Evolutionary conservation across 345 rosid genomes (phyloP), one percentile per base, ranked within the genome.

Genomic region (Eucalyptus polybractea): DNA sequence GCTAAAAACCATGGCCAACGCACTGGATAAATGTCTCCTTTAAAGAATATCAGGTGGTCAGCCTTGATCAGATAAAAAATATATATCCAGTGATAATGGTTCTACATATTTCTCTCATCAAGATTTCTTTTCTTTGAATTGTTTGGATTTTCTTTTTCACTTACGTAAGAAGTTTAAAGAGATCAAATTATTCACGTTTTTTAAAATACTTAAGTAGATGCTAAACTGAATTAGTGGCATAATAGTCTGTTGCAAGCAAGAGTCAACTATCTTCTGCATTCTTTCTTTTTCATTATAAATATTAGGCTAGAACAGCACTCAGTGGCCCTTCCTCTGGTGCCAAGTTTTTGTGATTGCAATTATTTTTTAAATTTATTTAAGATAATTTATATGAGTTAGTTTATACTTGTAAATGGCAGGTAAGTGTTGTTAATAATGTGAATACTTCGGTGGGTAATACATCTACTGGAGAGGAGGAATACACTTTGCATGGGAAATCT

Each of bases 391-490:
- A 86, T 6, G 7, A 49, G 13, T 53, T 24, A 29, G 80, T 87
- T 42, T 37, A 44, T 89, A 51, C 89, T 87, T 67, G 44, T 92
- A 88, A 50, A 53, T 67, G 86, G 31, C 90, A 97, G 99, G 98
- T 92, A 89, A 97, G 98, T 94, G 91, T 97, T 86, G 91, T 97
- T 95, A 97, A 97, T 89, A 97, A 97, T 91, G 95, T 97, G 87
- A 97, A 97, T 90, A 91, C 98, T 88, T 97, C 99, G 8, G 92
- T 97, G 58, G 99, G 99, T 85, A 97, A 97, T 92, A 97, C 99
- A 69, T 95, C 99, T 40, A 93, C 94, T n/a, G 99, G 99, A 50
- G 99, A 97, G 94, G 89, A 95, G 91, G 99, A 97, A 90, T 94
- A 97, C 91, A 95, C 94, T 88, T 93, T 97, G 88, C 91, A 91